Percentiles rank a stretch among this genome's conserved stretches.
These are phyloP conservation scores for Pseudogymnoascus sp. DNA, from an alignment of 2,329 filamentous ascomycete species.

Conservation along the genomic window DNA sequence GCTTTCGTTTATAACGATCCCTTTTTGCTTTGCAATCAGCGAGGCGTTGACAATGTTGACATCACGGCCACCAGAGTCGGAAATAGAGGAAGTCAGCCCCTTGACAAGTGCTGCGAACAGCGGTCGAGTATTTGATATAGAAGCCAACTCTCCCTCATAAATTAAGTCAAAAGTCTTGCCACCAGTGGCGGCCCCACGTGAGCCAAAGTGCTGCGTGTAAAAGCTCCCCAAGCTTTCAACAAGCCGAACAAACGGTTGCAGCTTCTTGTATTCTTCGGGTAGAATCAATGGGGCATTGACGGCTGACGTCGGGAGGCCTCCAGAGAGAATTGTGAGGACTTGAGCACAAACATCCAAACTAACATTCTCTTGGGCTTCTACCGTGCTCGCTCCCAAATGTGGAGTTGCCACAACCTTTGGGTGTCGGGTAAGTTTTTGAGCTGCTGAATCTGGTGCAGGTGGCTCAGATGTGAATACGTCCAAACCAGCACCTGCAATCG, in stretches of 20 bases:
- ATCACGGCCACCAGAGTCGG: slow-evolving; percentile 54
- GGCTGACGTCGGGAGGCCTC: slow-evolving; percentile 64
- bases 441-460: slow-evolving; percentile 48
- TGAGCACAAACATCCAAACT: slow-evolving; percentile 77
- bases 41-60: slow-evolving; percentile 80
- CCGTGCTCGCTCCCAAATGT: slow-evolving; percentile 70
- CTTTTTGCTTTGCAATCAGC: slow-evolving; percentile 66
- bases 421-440: slow-evolving; percentile 57
- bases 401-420: slow-evolving; percentile 69
- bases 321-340: slow-evolving; percentile 63
- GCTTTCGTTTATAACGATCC: slow-evolving; percentile 68
- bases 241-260: slow-evolving; percentile 68
- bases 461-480: slow-evolving; percentile 77
- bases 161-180: slow-evolving; percentile 66
- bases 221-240: slow-evolving; percentile 72
- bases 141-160: slow-evolving; percentile 68
- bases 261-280: slow-evolving; percentile 68
- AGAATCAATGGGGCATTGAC: slow-evolving; percentile 78
- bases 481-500: slow-evolving; percentile 67
- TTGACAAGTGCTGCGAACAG: slow-evolving; percentile 73
- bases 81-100: slow-evolving; percentile 63
- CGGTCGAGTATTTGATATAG: slow-evolving; percentile 65
- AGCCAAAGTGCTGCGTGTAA: slow-evolving; percentile 67
- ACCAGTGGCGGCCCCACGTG: slow-evolving; percentile 34
- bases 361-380: slow-evolving; percentile 78